These are phyloP conservation scores for Corymbia citriodora DNA, from an alignment of 441 rosid species.

Conservation along the genomic window DNA sequence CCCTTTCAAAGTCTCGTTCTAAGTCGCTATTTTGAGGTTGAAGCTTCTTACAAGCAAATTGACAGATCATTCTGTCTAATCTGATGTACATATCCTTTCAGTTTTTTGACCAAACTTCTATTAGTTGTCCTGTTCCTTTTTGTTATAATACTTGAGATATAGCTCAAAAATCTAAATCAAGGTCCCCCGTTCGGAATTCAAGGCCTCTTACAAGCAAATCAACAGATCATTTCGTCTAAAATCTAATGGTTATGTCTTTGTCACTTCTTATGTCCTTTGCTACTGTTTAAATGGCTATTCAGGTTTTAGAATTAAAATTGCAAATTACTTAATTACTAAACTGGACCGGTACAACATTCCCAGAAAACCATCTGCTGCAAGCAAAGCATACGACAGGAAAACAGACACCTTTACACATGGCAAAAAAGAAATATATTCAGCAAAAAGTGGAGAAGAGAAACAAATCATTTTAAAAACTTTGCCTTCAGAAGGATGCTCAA, in stretches of 20 bases:
- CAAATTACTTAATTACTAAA: not conserved
- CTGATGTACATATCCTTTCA: not conserved
- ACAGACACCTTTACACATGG: not conserved
- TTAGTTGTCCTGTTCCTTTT: not conserved
- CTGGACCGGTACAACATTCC: not conserved
- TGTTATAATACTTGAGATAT: not conserved
- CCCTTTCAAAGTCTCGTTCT: not conserved
- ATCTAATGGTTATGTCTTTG: not conserved
- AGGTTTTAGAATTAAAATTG: not conserved
- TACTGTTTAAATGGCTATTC: not conserved
- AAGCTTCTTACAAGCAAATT: not conserved
- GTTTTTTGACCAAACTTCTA: not conserved
- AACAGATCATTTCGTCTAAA: not conserved
- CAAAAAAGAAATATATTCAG: not conserved
- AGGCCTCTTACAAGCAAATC: not conserved
- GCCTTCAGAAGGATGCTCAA: slow-evolving; percentile 12
- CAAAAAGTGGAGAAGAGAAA: not conserved
- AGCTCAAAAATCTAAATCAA: not conserved
- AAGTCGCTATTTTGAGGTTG: not conserved
- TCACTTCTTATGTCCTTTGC: not conserved
- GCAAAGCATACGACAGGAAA: not conserved
- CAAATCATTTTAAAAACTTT: not conserved
- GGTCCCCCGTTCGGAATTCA: not conserved
- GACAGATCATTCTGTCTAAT: not conserved
- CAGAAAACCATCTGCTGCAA: not conserved